Conservation (phyloP, 169 alveolate genomes). For the Sarcocystis neurona region DNA sequence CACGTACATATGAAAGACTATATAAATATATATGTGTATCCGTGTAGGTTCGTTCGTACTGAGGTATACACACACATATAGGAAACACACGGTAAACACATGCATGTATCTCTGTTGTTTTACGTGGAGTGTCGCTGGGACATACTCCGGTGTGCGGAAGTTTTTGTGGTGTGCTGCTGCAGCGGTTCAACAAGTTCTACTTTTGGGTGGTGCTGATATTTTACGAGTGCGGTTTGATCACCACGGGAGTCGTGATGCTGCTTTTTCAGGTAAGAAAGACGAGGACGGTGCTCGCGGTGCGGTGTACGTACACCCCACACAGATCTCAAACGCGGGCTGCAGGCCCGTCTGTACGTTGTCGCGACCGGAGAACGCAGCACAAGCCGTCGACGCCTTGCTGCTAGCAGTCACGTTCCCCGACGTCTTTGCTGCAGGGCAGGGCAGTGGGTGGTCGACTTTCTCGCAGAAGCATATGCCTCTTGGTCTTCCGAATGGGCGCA, state of each 20-base stretch:
- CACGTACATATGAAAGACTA: not conserved
- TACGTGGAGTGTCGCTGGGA: not conserved
- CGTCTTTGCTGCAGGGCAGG: not conserved
- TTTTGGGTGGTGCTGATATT: constrained; percentile 79
- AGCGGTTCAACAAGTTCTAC: constrained; percentile 73
- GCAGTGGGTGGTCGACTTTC: too few relatives aligned
- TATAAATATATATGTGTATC: too few relatives aligned
- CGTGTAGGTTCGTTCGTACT: not conserved
- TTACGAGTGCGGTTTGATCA: constrained; percentile 84
- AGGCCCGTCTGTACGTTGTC: too few relatives aligned
- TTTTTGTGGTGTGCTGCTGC: not conserved
- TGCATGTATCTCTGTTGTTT: not conserved
- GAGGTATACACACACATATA: too few relatives aligned
- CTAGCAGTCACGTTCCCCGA: too few relatives aligned
- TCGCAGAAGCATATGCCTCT: too few relatives aligned
- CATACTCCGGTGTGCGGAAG: not conserved
- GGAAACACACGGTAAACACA: too few relatives aligned
- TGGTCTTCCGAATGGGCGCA: too few relatives aligned
- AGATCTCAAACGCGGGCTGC: too few relatives aligned
- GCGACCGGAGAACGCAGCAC: too few relatives aligned
- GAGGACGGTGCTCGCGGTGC: not conserved
- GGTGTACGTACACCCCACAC: too few relatives aligned
- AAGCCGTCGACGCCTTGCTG: too few relatives aligned
- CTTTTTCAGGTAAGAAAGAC: constrained; percentile 69
- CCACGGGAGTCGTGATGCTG: constrained; percentile 87